Evolutionary conservation across 169 alveolate species (phyloP).

Genomic region (Pseudocohnilembus persalinus): DNA sequence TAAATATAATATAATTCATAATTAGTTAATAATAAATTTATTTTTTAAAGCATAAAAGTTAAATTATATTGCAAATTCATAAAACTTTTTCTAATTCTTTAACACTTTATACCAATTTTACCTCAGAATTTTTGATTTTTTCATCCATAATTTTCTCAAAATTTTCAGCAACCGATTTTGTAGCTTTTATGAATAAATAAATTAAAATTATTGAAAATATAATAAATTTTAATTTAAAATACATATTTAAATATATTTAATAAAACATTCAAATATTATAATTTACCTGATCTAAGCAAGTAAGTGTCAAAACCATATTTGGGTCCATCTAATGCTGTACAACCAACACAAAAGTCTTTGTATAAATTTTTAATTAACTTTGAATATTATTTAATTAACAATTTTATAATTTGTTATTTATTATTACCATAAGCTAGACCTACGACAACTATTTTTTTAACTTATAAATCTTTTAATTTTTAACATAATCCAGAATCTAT

Average conservation of each 20-base stretch:
- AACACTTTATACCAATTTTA: too few relatives aligned
- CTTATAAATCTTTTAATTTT: slow-evolving; percentile 25
- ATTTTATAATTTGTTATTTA: too few relatives aligned
- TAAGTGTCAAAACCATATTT: slow-evolving; percentile 53
- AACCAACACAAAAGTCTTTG: slow-evolving; percentile 74
- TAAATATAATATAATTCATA: too few relatives aligned
- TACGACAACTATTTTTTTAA: slow-evolving; percentile 34
- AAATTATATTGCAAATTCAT: too few relatives aligned
- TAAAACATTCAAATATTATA: too few relatives aligned
- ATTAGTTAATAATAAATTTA: too few relatives aligned
- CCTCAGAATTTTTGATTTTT: neutral
- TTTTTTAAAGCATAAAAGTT: too few relatives aligned
- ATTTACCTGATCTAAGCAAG: slow-evolving; percentile 7
- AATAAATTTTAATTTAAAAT: too few relatives aligned
- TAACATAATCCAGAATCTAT: neutral
- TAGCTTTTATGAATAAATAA: neutral
- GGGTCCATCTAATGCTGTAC: slow-evolving; percentile 68
- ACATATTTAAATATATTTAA: too few relatives aligned
- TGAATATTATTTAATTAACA: neutral
- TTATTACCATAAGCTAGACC: slow-evolving; percentile 63
- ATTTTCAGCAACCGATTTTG: neutral
- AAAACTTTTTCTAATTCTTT: too few relatives aligned
- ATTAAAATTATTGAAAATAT: too few relatives aligned
- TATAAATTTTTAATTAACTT: too few relatives aligned
- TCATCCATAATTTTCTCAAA: neutral